These are phyloP conservation scores for Aspergillus sp. DNA, from an alignment of 2,329 filamentous ascomycete genomes.

Conservation along the genomic window DNA sequence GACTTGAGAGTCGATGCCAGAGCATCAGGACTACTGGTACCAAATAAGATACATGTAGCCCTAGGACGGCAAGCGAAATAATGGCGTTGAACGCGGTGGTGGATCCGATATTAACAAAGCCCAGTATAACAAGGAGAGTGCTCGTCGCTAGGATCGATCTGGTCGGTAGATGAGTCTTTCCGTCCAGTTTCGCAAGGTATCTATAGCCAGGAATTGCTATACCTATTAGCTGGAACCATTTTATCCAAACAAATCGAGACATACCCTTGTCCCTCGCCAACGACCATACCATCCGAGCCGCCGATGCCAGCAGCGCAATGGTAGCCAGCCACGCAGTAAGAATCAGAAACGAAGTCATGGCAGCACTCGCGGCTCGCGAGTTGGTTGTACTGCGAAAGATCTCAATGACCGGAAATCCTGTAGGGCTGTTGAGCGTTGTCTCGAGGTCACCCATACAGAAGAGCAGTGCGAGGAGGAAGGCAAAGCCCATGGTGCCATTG, in stretches of 20 bases:
- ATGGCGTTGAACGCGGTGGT: slow-evolving; percentile 27
- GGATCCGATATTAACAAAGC: slow-evolving; percentile 20
- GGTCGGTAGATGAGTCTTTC: background rate
- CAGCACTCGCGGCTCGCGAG: background rate
- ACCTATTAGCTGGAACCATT: no score
- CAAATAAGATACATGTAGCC: slow-evolving; percentile 30
- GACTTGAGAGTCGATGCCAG: slow-evolving; percentile 18
- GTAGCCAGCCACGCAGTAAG: slow-evolving; percentile 2
- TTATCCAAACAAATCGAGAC: background rate
- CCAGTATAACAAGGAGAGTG: slow-evolving; percentile 21
- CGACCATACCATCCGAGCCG: slow-evolving; percentile 1
- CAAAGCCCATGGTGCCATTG: slow-evolving; percentile 24
- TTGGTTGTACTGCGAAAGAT: slow-evolving; percentile 30
- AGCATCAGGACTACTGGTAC: slow-evolving; percentile 25
- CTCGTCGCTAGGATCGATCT: slow-evolving; percentile 11
- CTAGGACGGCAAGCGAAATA: slow-evolving; percentile 22
- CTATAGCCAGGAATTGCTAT: background rate
- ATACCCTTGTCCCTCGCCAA: background rate
- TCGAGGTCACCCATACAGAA: slow-evolving; percentile 25
- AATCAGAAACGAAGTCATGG: background rate
- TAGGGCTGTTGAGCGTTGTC: slow-evolving; percentile 33
- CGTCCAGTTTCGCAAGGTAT: background rate
- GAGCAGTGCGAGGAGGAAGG: slow-evolving; percentile 21
- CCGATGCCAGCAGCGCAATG: slow-evolving; percentile 3
- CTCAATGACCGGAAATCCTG: slow-evolving; percentile 46